Evolutionary conservation across 208 protist species (phyloP).

Genomic region (Leishmania tarentolae): DNA sequence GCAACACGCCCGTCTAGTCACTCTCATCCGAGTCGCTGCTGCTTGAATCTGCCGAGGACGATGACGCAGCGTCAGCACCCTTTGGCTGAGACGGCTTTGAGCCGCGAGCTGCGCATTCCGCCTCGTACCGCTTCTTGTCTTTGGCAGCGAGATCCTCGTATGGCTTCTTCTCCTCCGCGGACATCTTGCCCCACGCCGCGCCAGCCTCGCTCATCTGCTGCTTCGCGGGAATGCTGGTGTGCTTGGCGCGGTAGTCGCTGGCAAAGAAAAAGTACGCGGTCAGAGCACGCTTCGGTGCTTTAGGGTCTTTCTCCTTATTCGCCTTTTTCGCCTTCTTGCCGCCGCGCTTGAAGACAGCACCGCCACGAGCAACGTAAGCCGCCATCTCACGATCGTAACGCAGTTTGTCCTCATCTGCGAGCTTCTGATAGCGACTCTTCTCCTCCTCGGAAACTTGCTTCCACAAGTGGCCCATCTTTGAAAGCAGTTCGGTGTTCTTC

Average conservation of each 20-base stretch:
- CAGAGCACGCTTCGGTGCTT: conserved; percentile 82
- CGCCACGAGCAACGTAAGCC: conserved; percentile 69
- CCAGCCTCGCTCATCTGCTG: conserved; percentile 73
- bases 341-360: conserved; percentile 55
- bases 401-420: conserved; percentile 83
- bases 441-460: conserved; percentile 49
- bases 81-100: conserved; percentile 22
- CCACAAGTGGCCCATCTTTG: conserved; percentile 73
- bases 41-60: conserved; percentile 24
- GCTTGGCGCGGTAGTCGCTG: conserved; percentile 65
- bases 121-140: conserved; percentile 85
- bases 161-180: conserved; percentile 72
- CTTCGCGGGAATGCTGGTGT: conserved; percentile 53
- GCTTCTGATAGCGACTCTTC: conserved; percentile 75
- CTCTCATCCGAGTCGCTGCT: conserved; percentile 35
- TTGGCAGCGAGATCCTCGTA: conserved; percentile 78
- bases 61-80: conserved; percentile 20
- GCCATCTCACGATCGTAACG: conserved; percentile 77
- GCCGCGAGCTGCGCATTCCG: conserved; percentile 45
- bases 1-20: conserved; percentile 6
- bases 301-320: conserved; percentile 84
- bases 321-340: conserved; percentile 47
- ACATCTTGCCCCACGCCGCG: conserved; percentile 67
- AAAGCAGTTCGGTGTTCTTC: conserved; percentile 72
- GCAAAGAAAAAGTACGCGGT: conserved; percentile 85